These are phyloP conservation scores for Ceraceosorus guamensis DNA, from an alignment of 1,284 basidiomycete genomes.

Conservation along the genomic window DNA sequence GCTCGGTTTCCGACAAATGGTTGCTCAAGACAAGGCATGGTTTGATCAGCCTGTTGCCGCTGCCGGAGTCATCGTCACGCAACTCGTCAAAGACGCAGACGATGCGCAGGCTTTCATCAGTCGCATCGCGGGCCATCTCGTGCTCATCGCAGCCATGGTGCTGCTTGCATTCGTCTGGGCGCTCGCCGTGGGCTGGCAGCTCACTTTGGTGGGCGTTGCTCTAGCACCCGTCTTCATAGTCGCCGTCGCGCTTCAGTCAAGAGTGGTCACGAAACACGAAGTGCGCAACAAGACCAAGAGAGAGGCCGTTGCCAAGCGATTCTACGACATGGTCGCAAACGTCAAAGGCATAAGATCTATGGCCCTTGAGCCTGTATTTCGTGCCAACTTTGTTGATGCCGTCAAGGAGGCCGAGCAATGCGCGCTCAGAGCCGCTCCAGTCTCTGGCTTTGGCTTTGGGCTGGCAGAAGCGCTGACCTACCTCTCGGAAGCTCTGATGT, in stretches of 20 bases:
- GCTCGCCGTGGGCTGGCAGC: conserved; percentile 76
- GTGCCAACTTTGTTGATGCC: conserved; percentile 61
- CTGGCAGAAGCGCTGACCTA: conserved; percentile 75
- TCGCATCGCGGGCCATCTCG: conserved; percentile 62
- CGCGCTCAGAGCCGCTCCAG: conserved; percentile 69
- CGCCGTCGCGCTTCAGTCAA: conserved; percentile 66
- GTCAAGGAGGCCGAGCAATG: conserved; percentile 60
- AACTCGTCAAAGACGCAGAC: conserved; percentile 81
- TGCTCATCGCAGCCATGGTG: conserved; percentile 72
- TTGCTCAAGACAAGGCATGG: conserved; percentile 81
- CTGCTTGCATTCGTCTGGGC: conserved; percentile 79
- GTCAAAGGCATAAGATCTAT: conserved; percentile 80
- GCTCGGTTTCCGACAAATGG: conserved; percentile 58
- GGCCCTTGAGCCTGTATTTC: conserved; percentile 74
- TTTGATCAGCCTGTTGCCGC: conserved; percentile 70
- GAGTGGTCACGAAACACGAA: conserved; percentile 66
- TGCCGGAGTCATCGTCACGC: conserved; percentile 61
- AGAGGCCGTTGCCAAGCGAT: conserved; percentile 74
- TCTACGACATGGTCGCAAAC: conserved; percentile 80
- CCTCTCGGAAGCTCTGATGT: conserved; percentile 66
- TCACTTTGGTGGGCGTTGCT: conserved; percentile 82
- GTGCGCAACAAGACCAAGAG: conserved; percentile 70
- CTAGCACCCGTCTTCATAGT: conserved; percentile 75
- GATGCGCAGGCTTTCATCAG: conserved; percentile 75
- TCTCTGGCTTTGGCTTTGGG: conserved; percentile 75